phyloP scores from a whole-genome alignment of 2,329 filamentous ascomycete species.

The Claviceps purpurea region DNA sequence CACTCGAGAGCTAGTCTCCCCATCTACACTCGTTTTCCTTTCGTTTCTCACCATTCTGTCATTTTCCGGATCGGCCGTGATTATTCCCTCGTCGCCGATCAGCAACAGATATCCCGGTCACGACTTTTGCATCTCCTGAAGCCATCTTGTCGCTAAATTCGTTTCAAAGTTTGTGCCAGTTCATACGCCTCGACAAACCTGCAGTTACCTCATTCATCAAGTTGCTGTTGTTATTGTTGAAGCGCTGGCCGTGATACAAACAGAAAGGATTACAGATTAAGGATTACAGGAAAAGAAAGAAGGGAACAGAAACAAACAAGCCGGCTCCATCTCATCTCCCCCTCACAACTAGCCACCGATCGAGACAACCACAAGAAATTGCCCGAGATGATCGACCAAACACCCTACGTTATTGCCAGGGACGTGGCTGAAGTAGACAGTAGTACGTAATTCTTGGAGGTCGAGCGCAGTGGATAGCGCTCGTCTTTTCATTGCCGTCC shows the following conservation, averaged over 20 bases:
- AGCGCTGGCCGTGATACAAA: neutral
- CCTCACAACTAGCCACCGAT: neutral
- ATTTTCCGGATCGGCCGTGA: neutral
- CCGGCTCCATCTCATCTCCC: neutral
- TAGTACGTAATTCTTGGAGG: conserved; percentile 12
- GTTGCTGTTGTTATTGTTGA: neutral
- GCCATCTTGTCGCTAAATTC: neutral
- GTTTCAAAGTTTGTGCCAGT: neutral
- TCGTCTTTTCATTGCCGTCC: too few relatives aligned
- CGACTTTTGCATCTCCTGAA: conserved; percentile 4
- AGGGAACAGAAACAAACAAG: neutral
- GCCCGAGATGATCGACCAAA: conserved; percentile 6
- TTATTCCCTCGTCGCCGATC: neutral
- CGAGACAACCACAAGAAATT: neutral
- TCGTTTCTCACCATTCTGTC: neutral
- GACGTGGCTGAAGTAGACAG: conserved; percentile 18
- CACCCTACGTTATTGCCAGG: conserved; percentile 10
- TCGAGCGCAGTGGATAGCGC: neutral
- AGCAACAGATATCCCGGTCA: neutral
- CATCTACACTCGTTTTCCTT: conserved; percentile 15
- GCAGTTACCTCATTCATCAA: neutral
- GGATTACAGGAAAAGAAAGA: neutral
- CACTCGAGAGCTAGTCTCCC: conserved; percentile 11
- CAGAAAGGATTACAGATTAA: neutral
- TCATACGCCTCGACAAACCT: neutral